Conservation (phyloP, 169 alveolate genomes). For the Plasmodium fragile region DNA sequence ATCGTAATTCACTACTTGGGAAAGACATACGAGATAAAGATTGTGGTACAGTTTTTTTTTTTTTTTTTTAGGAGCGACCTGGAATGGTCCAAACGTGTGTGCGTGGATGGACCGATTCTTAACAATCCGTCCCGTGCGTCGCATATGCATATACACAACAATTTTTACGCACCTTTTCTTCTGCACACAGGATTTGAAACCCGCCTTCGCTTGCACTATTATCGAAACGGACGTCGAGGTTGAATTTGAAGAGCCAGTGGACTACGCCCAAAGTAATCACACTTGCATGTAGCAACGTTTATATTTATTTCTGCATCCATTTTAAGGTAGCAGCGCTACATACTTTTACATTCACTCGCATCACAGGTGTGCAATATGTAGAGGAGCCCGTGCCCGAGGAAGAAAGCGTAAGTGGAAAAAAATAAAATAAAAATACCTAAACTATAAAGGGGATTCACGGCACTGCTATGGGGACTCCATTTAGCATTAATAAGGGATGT, state of each 20-base stretch:
- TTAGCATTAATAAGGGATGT: not conserved
- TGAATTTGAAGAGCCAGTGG: conserved; percentile 88
- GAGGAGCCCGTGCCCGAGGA: conserved; percentile 47
- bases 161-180: not conserved
- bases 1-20: conserved; percentile 92
- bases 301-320: not conserved
- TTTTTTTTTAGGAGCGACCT: not conserved
- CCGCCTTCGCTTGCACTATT: conserved; percentile 93
- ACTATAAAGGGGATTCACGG: not conserved
- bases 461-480: not conserved
- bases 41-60: conserved; percentile 83
- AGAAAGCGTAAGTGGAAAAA: conserved; percentile 51
- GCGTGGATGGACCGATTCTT: not conserved
- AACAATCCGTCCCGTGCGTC: not conserved
- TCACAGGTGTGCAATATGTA: conserved; percentile 60
- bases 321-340: not conserved
- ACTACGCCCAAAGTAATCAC: conserved; percentile 21
- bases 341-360: not conserved
- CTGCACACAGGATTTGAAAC: conserved; percentile 87
- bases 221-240: conserved; percentile 96
- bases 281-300: not conserved
- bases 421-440: not conserved
- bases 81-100: not conserved
- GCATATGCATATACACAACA: not conserved
- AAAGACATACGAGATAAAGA: conserved; percentile 91